phyloP scores from a whole-genome alignment of 179 eudicot genomes.

The Beta macrorhiza region DNA sequence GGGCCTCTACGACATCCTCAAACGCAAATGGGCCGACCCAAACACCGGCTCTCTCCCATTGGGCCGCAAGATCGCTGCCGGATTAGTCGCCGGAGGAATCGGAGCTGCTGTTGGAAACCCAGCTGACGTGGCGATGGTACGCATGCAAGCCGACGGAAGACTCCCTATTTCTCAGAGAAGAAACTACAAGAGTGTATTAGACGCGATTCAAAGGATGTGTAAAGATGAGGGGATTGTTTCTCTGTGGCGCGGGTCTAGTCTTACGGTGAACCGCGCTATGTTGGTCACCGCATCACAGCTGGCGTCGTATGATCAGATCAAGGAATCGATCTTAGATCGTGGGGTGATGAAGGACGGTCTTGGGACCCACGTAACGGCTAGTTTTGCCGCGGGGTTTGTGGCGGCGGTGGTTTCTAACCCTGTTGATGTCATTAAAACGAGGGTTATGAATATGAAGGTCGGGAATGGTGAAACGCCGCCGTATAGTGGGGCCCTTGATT shows the following conservation, averaged over 20 bases:
- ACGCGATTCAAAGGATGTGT: constrained; percentile 59
- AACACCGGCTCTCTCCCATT: constrained; percentile 47
- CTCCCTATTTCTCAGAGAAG: constrained; percentile 65
- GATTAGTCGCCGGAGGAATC: constrained; percentile 73
- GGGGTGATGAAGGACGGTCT: constrained; percentile 73
- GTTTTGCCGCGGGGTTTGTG: constrained; percentile 89
- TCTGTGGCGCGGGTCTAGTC: constrained; percentile 90
- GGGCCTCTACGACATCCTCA: constrained; percentile 85
- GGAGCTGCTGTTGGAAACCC: constrained; percentile 97
- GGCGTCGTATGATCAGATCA: constrained; percentile 83
- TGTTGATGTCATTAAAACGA: constrained; percentile 83
- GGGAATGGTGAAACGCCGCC: constrained; percentile 52
- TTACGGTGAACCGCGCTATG: constrained; percentile 98
- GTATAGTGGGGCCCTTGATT: constrained; percentile 74
- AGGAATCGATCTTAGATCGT: constrained; percentile 52
- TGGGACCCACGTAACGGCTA: constrained; percentile 87
- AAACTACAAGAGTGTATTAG: constrained; percentile 70
- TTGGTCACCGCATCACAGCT: constrained; percentile 84
- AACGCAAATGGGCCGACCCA: constrained; percentile 62
- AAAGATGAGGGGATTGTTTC: constrained; percentile 60
- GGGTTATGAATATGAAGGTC: constrained; percentile 93
- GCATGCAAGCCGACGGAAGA: constrained; percentile 96
- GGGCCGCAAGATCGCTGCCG: constrained; percentile 57
- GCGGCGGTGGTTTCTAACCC: constrained; percentile 89
- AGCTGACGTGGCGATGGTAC: constrained; percentile 91